These are phyloP conservation scores for Nemania sp. DNA, from an alignment of 2,329 filamentous ascomycete genomes.

Conservation along the genomic window DNA sequence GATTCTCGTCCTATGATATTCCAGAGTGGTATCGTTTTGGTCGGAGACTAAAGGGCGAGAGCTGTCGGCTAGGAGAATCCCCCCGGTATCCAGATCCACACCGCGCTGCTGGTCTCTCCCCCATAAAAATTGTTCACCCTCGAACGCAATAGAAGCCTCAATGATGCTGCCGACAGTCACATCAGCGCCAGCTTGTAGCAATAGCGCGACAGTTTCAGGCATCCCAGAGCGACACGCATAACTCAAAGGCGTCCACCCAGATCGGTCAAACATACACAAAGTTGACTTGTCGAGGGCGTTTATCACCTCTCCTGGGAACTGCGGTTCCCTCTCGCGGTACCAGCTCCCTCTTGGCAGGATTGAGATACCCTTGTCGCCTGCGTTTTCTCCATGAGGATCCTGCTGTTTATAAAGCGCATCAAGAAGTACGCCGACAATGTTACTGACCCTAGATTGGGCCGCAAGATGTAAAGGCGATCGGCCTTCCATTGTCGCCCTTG, in stretches of 20 bases:
- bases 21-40: background rate
- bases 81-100: constrained; percentile 1
- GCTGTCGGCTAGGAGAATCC: background rate
- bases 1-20: constrained; percentile 1
- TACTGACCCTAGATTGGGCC: constrained; percentile 5
- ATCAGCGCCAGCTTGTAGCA: constrained; percentile 2
- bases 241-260: constrained; percentile 5
- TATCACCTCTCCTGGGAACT: background rate
- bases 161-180: background rate
- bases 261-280: background rate
- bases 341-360: constrained; percentile 1
- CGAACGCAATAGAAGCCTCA: constrained; percentile 2
- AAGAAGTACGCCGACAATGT: constrained; percentile 10
- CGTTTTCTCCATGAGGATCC: background rate
- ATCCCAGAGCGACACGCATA: constrained; percentile 17
- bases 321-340: background rate
- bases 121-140: constrained; percentile 10
- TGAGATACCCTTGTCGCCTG: background rate
- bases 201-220: constrained; percentile 7
- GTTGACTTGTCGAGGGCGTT: background rate
- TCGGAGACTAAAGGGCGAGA: background rate
- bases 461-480: constrained; percentile 13
- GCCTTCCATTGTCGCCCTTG: background rate
- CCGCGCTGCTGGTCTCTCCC: background rate
- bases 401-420: constrained; percentile 1